phyloP scores from a whole-genome alignment of 495 filamentous ascomycete species.

The Stereocaulon alpinum region DNA sequence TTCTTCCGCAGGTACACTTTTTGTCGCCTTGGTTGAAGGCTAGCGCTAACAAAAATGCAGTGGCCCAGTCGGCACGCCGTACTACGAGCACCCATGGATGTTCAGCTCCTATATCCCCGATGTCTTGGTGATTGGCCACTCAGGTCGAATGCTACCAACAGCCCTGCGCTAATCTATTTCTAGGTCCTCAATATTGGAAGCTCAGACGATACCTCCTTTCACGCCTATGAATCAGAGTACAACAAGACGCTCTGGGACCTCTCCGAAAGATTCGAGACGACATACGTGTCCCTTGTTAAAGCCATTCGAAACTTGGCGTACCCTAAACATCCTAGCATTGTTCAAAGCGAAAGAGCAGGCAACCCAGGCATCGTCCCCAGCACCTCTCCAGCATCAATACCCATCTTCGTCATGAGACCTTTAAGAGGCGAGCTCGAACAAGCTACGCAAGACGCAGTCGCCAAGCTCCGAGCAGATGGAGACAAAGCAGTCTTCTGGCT shows the following conservation, averaged over 20 bases:
- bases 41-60: slow-evolving; percentile 19
- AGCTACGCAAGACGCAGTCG: slow-evolving; percentile 28
- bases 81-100: slow-evolving; percentile 29
- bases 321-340: slow-evolving; percentile 26
- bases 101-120: slow-evolving; percentile 31
- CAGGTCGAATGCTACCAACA: neutral
- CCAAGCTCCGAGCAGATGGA: slow-evolving; percentile 26
- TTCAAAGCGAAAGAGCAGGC: slow-evolving; percentile 20
- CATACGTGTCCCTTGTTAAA: slow-evolving; percentile 31
- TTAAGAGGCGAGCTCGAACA: slow-evolving; percentile 33
- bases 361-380: slow-evolving; percentile 13
- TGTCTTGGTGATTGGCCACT: slow-evolving; percentile 23
- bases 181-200: slow-evolving; percentile 31
- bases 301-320: slow-evolving; percentile 31
- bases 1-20: slow-evolving; percentile 31
- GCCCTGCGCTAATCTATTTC: neutral
- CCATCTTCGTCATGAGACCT: slow-evolving; percentile 34
- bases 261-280: slow-evolving; percentile 27
- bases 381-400: slow-evolving; percentile 22
- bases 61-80: slow-evolving; percentile 27
- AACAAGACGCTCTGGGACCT: slow-evolving; percentile 28
- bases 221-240: slow-evolving; percentile 23
- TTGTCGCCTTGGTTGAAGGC: neutral
- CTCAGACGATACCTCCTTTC: slow-evolving; percentile 27
- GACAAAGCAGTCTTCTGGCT: slow-evolving; percentile 33